Percentiles rank a stretch among this genome's conserved stretches.
Evolutionary conservation across 139 green algal genomes (phyloP).

Genomic region (Zygnema circumcarinatum): DNA sequence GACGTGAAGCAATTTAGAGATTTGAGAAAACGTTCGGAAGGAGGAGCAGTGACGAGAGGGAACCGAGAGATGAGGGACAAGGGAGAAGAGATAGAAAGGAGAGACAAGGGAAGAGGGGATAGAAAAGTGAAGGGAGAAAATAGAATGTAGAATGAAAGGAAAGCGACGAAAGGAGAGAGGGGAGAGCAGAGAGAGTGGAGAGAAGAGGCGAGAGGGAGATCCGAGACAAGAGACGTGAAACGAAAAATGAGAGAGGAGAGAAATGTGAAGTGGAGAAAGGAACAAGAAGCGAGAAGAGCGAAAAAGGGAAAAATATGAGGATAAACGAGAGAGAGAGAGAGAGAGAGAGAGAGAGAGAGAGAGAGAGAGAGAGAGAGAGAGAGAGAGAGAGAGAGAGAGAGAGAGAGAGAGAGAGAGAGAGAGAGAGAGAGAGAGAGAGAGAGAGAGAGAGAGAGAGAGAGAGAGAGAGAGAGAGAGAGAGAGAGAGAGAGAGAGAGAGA

Average conservation of each 20-base stretch:
- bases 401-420: conserved; percentile 9
- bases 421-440: not conserved
- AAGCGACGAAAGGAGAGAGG: too few species aligned
- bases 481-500: not conserved
- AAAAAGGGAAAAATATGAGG: not conserved
- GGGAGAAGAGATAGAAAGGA: too few species aligned
- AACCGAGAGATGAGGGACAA: too few species aligned
- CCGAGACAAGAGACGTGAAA: not conserved
- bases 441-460: conserved; percentile 11
- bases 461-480: conserved; percentile 8
- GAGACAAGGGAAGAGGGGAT: too few species aligned
- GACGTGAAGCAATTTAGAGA: too few species aligned
- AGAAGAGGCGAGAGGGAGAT: not conserved
- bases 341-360: not conserved
- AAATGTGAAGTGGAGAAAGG: not conserved
- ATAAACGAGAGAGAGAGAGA: not conserved
- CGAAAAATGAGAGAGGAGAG: not conserved
- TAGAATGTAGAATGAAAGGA: too few species aligned
- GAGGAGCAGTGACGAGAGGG: too few species aligned
- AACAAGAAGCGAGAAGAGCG: not conserved
- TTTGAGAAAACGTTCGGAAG: too few species aligned
- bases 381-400: not conserved
- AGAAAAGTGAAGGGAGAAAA: too few species aligned
- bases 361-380: not conserved
- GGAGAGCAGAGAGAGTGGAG: not conserved